Evolutionary conservation across 192 early-diverging fungal species (phyloP).

Genomic region (Backusella australiensis): DNA sequence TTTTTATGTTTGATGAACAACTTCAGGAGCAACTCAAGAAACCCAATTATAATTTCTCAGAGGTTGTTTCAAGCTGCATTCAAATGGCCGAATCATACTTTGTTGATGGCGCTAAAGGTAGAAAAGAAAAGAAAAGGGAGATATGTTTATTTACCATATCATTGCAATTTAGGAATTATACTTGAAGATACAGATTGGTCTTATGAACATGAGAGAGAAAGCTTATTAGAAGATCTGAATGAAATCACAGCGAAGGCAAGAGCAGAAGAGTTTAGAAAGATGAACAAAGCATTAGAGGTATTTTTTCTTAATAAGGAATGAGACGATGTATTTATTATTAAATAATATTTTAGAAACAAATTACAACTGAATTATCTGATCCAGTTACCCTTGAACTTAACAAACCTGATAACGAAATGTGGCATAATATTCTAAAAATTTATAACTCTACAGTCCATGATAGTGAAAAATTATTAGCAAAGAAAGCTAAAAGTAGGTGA

Average conservation of each 20-base stretch:
- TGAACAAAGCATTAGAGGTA: conserved; percentile 54
- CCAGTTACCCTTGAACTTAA: conserved; percentile 67
- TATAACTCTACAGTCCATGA: conserved; percentile 54
- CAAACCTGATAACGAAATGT: conserved; percentile 65
- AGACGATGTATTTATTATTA: conserved; percentile 22
- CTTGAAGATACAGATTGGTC: conserved; percentile 73
- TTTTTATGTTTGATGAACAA: conserved; percentile 59
- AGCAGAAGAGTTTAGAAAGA: conserved; percentile 64
- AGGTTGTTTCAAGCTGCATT: conserved; percentile 48
- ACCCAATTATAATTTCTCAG: conserved; percentile 59
- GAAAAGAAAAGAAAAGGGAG: not conserved
- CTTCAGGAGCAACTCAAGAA: conserved; percentile 24
- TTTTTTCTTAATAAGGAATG: conserved; percentile 13
- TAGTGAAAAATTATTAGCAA: conserved; percentile 48
- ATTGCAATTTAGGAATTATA: conserved; percentile 34
- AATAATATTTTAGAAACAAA: conserved; percentile 34
- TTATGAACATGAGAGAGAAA: conserved; percentile 53
- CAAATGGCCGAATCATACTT: conserved; percentile 35
- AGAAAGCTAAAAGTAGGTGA: conserved; percentile 46
- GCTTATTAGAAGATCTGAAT: conserved; percentile 60
- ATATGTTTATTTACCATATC: not conserved
- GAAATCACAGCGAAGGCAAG: conserved; percentile 56
- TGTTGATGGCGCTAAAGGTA: conserved; percentile 37
- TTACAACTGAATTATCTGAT: conserved; percentile 64
- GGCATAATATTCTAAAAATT: conserved; percentile 64